These are phyloP conservation scores for Picochlorum sp. DNA, from an alignment of 139 green algal species.

Conservation along the genomic window DNA sequence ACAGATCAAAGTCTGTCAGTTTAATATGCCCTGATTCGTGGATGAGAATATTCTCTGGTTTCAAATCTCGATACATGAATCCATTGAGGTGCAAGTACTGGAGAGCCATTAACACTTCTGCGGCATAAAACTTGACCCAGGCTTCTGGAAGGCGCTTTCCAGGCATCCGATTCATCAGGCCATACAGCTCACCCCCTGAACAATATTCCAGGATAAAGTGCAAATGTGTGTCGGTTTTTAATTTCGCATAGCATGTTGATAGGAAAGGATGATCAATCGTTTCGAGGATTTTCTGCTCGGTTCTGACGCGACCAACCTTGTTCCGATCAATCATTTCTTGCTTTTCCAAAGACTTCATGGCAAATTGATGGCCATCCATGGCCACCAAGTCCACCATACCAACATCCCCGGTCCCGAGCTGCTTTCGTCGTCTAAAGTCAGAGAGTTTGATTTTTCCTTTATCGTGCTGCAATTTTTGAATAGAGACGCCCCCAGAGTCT, in stretches of 20 bases:
- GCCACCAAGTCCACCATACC: slow-evolving; percentile 90
- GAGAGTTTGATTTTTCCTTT: slow-evolving; percentile 68
- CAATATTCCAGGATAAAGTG: slow-evolving; percentile 77
- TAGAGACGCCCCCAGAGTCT: slow-evolving; percentile 16
- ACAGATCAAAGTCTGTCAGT: slow-evolving; percentile 97
- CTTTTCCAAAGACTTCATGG: slow-evolving; percentile 95
- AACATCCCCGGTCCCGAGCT: slow-evolving; percentile 84
- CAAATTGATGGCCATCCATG: slow-evolving; percentile 55
- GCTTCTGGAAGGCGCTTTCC: slow-evolving; percentile 67
- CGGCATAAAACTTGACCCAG: slow-evolving; percentile 78
- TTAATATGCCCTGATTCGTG: slow-evolving; percentile 79
- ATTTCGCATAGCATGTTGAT: slow-evolving; percentile 83
- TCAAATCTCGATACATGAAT: slow-evolving; percentile 94
- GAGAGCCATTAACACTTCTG: slow-evolving; percentile 91
- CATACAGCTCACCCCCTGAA: slow-evolving; percentile 71
- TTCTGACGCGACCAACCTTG: slow-evolving; percentile 70
- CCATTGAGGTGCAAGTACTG: slow-evolving; percentile 96
- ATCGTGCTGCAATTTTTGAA: slow-evolving; percentile 25
- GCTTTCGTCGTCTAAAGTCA: slow-evolving; percentile 78
- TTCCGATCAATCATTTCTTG: slow-evolving; percentile 86
- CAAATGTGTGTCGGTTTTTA: slow-evolving; percentile 86
- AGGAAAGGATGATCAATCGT: slow-evolving; percentile 94
- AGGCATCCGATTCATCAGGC: slow-evolving; percentile 56
- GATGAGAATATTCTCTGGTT: slow-evolving; percentile 98
- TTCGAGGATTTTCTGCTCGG: slow-evolving; percentile 80